These are phyloP conservation scores for Penicillium sp. DNA, from an alignment of 2,329 filamentous ascomycete genomes.

Conservation along the genomic window DNA sequence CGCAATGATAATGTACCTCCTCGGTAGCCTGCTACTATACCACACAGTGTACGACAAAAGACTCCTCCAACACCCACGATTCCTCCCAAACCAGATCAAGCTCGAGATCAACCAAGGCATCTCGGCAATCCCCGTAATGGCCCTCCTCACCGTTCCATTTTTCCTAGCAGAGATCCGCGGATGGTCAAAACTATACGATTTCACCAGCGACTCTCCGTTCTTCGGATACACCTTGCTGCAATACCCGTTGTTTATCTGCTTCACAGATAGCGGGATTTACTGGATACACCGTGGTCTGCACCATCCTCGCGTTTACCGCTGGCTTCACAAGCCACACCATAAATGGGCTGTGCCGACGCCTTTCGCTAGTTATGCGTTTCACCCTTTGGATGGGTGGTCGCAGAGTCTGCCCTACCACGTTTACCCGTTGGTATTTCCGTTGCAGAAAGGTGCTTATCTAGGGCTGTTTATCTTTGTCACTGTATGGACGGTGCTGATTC, in stretches of 20 bases:
- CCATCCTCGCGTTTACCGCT: constrained; percentile 70
- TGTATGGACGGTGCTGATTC: constrained; percentile 90
- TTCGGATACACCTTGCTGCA: constrained; percentile 68
- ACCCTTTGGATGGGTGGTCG: constrained; percentile 79
- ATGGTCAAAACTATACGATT: constrained; percentile 77
- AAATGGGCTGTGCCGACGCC: constrained; percentile 99
- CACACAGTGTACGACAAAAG: constrained; percentile 82
- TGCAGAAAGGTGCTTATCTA: constrained; percentile 83
- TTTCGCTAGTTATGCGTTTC: constrained; percentile 84
- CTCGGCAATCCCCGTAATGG: constrained; percentile 67
- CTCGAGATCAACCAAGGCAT: constrained; percentile 75
- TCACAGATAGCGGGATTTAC: constrained; percentile 83
- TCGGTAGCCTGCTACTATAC: constrained; percentile 74
- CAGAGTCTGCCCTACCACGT: constrained; percentile 86
- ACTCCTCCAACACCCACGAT: constrained; percentile 78
- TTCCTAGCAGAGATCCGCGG: constrained; percentile 78
- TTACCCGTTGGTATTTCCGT: constrained; percentile 81
- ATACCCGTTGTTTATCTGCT: constrained; percentile 76
- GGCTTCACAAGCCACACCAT: constrained; percentile 91
- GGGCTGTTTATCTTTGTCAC: constrained; percentile 82
- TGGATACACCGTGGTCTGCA: constrained; percentile 81
- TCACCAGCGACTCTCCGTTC: constrained; percentile 61
- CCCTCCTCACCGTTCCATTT: constrained; percentile 66
- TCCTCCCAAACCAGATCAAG: constrained; percentile 80
- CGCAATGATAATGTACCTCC: constrained; percentile 70